Evolutionary conservation across 345 rosid species (phyloP), one percentile per base, ranked within the genome.

Genomic region (Melaleuca alternifolia): DNA sequence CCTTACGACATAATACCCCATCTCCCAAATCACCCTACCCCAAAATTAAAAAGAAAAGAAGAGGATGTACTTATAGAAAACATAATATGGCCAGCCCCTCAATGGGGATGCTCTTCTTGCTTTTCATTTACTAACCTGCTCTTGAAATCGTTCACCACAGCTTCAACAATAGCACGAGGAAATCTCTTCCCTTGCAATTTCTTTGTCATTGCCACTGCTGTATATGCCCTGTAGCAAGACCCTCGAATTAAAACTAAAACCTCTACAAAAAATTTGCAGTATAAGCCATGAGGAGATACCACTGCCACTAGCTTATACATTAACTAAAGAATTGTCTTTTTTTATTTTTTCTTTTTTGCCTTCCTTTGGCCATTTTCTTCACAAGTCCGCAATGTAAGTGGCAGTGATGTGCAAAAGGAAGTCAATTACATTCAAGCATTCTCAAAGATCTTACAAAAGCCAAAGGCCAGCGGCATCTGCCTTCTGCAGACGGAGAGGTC

Each of bases 181-280:
- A 91, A 93, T 82, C 88, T 94, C 94, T 94, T 97, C 71, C 89
- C 94, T 13, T 71, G 86, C 56, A 95, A 90, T 88, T 97, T 97
- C 94, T 95, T 97, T 91, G 91, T 92, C 88, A 97, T 90, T 89
- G 96, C 96, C 50, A 85, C 91, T 23, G 93, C 92, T 54, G 98
- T 90, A 90, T 84, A 94, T 87, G 98, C 95, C 91, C 98, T 97
- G 83, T 77, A 85, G 83, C 83, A 86, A 62, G 87, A 85, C 12
- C 13, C 48, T 33, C 26, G 81, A 18, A 71, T 71, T 71, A 71
- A 71, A 71, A 71, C 81, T 71, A 18, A 37, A 37, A 71, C 48
- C 84, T 82, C 54, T 50, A 82, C 4, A 41, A 41, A 41, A 41
- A 41, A 41, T 41, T 41, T 18, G 48, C 5, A 13, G 7, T 48